Percentiles rank a stretch among this genome's conserved stretches.
These are phyloP conservation scores for Rhizopogon salebrosus DNA, from an alignment of 768 basidiomycete genomes.

Conservation along the genomic window DNA sequence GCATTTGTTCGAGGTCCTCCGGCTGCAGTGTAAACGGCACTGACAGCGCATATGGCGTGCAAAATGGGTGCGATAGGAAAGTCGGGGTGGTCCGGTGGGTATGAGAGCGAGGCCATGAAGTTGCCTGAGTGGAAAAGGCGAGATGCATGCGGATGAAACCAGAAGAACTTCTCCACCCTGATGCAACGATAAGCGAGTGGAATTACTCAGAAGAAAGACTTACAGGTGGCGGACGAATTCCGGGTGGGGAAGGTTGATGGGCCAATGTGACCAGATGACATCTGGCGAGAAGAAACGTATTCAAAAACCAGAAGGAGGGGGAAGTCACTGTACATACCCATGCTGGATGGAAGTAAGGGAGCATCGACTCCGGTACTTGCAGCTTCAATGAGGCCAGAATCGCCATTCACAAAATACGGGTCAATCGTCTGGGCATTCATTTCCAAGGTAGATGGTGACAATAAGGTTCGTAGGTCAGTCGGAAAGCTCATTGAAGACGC, in stretches of 20 bases:
- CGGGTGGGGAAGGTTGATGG: constrained; percentile 54
- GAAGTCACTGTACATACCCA: neutral
- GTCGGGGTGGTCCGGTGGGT: constrained; percentile 63
- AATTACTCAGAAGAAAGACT: constrained; percentile 16
- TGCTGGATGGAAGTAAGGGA: neutral
- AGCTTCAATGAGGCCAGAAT: neutral
- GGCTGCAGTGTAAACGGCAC: constrained; percentile 70
- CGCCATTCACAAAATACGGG: neutral
- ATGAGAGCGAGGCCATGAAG: constrained; percentile 58
- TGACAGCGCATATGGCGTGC: constrained; percentile 84
- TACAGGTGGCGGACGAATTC: constrained; percentile 63
- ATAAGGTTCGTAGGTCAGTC: neutral
- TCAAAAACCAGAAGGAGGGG: neutral
- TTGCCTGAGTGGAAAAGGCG: constrained; percentile 63
- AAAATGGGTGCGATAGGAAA: constrained; percentile 71
- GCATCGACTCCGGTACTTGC: neutral
- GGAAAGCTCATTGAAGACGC: neutral
- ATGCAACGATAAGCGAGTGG: neutral
- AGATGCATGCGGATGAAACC: constrained; percentile 67
- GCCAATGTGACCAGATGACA: constrained; percentile 41
- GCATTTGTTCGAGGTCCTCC: constrained; percentile 16
- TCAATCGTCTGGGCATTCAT: neutral
- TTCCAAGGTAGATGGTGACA: neutral
- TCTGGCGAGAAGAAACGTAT: constrained; percentile 1
- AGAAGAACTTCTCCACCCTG: constrained; percentile 77